Percentiles rank a stretch among this genome's conserved stretches.
These are phyloP conservation scores for Sisymbrium irio DNA, from an alignment of 345 rosid genomes.

Conservation along the genomic window DNA sequence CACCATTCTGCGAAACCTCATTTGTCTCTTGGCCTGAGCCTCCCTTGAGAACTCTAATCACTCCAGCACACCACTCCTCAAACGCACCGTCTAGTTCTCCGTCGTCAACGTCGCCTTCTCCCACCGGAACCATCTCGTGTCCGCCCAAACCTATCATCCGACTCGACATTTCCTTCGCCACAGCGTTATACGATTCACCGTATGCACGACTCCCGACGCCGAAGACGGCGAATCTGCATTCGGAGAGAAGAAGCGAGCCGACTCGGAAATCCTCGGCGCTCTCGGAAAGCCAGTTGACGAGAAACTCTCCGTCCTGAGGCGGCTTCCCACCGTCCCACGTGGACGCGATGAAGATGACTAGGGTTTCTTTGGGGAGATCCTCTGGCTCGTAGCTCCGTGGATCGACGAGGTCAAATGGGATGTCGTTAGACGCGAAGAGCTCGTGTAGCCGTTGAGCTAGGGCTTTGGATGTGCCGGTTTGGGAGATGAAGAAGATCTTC, in stretches of 20 bases:
- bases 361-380: slow-evolving; percentile 65
- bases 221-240: slow-evolving; percentile 75
- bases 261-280: slow-evolving; percentile 89
- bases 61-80: slow-evolving; percentile 58
- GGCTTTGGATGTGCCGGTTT: slow-evolving; percentile 75
- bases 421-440: slow-evolving; percentile 38
- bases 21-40: slow-evolving; percentile 36
- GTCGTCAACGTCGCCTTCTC: slow-evolving; percentile 75
- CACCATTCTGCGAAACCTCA: slow-evolving; percentile 21
- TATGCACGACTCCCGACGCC: slow-evolving; percentile 82
- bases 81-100: slow-evolving; percentile 62
- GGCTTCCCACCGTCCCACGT: slow-evolving; percentile 90
- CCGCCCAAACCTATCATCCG: slow-evolving; percentile 76
- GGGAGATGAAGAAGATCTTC: slow-evolving; percentile 73
- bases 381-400: slow-evolving; percentile 84
- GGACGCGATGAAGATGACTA: slow-evolving; percentile 70
- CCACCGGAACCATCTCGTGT: slow-evolving; percentile 53
- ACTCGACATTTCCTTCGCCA: slow-evolving; percentile 64
- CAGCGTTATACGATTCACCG: slow-evolving; percentile 65
- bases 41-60: slow-evolving; percentile 57
- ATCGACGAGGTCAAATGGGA: slow-evolving; percentile 71
- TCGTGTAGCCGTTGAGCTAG: slow-evolving; percentile 60
- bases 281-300: slow-evolving; percentile 72
- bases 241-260: slow-evolving; percentile 65
- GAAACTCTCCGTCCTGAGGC: slow-evolving; percentile 60